Conservation (phyloP, 441 rosid genomes). For the Theobroma grandiflorum region DNA sequence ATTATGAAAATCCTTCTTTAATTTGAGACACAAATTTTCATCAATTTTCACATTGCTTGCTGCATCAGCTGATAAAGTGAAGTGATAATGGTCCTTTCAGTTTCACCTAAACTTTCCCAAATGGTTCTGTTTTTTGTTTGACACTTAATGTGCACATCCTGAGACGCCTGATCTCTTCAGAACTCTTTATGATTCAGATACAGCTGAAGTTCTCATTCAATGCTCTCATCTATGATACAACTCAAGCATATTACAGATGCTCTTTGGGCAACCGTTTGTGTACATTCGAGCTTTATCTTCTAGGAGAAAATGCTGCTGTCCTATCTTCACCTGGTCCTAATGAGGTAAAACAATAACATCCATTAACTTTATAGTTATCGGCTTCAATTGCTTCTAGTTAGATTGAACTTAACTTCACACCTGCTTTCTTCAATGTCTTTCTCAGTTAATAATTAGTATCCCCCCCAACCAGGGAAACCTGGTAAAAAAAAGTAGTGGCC, state of each 20-base stretch:
- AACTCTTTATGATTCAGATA: conserved; percentile 43
- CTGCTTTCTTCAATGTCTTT: too few relatives aligned
- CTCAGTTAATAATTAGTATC: not conserved
- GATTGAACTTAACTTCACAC: not conserved
- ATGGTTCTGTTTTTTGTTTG: conserved; percentile 8
- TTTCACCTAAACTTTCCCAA: not conserved
- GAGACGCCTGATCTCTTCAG: not conserved
- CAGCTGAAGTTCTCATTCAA: conserved; percentile 49
- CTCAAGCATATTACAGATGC: conserved; percentile 53
- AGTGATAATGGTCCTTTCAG: not conserved
- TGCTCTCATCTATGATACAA: conserved; percentile 49
- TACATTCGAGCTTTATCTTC: conserved; percentile 39
- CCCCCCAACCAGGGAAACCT: too few relatives aligned
- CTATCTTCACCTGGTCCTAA: conserved; percentile 48
- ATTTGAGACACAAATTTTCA: not conserved
- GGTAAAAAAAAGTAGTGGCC: too few relatives aligned
- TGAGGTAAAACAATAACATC: conserved; percentile 42
- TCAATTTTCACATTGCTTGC: not conserved
- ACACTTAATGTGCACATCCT: not conserved
- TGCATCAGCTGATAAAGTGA: not conserved
- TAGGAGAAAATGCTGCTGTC: conserved; percentile 42
- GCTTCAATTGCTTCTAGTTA: not conserved
- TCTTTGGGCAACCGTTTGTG: conserved; percentile 39
- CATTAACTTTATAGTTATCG: not conserved
- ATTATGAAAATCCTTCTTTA: not conserved